Evolutionary conservation across 2,329 filamentous ascomycete genomes (phyloP).

Genomic region (Metarhizium sp.): DNA sequence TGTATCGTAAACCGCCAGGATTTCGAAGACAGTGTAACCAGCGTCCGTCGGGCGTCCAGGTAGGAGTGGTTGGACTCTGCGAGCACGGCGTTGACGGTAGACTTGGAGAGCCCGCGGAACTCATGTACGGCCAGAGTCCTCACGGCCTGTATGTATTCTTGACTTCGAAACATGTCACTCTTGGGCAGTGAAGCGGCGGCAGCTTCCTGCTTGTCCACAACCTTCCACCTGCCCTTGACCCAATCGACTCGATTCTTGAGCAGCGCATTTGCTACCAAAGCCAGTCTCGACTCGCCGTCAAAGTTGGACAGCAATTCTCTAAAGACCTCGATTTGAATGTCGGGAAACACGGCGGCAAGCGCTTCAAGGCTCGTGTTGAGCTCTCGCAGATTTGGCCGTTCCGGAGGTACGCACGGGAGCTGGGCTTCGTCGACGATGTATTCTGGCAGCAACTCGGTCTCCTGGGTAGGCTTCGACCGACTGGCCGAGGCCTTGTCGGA

Average conservation of each 20-base stretch:
- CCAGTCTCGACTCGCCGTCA: constrained; percentile 65
- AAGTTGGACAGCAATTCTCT: constrained; percentile 70
- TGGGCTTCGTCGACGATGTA: constrained; percentile 50
- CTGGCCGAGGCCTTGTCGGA: constrained; percentile 26
- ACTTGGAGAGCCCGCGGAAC: constrained; percentile 64
- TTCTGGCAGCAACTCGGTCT: constrained; percentile 22
- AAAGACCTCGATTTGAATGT: constrained; percentile 75
- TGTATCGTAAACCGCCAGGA: constrained; percentile 72
- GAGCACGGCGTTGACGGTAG: constrained; percentile 67
- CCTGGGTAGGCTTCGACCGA: constrained; percentile 20
- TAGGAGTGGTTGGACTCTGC: constrained; percentile 77
- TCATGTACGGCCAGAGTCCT: constrained; percentile 61
- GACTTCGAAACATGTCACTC: constrained; percentile 58
- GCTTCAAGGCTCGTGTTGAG: constrained; percentile 62
- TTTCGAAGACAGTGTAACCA: constrained; percentile 59
- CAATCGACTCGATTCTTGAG: constrained; percentile 62
- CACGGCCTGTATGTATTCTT: constrained; percentile 59
- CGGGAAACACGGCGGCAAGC: constrained; percentile 65
- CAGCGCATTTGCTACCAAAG: constrained; percentile 67
- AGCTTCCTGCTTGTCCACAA: constrained; percentile 26
- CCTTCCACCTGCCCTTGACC: constrained; percentile 59
- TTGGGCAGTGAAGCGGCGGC: constrained; percentile 34
- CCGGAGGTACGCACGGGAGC: constrained; percentile 35
- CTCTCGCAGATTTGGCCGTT: constrained; percentile 54
- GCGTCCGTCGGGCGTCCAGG: constrained; percentile 57